Conservation (phyloP, 768 basidiomycete genomes). For the Lentinula raphanica region DNA sequence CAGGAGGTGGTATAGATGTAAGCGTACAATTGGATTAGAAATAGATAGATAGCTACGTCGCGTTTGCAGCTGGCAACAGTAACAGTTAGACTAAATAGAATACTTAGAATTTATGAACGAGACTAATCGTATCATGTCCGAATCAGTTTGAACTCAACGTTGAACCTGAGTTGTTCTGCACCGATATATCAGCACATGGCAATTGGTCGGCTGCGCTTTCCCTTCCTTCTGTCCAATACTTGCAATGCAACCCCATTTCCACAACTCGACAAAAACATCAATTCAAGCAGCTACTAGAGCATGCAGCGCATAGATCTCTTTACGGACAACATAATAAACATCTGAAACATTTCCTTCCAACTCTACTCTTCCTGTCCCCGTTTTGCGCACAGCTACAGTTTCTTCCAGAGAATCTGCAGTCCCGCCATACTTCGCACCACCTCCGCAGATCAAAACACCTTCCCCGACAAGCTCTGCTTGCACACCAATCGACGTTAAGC, state of each 20-base stretch:
- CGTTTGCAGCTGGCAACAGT: too few species aligned
- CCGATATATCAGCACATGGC: too few species aligned
- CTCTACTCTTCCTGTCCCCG: slow-evolving; percentile 78
- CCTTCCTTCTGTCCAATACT: too few species aligned
- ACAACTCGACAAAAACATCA: neutral
- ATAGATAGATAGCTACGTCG: neutral
- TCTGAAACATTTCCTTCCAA: slow-evolving; percentile 86
- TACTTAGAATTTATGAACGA: neutral
- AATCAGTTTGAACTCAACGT: too few species aligned
- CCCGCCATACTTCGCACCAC: slow-evolving; percentile 39
- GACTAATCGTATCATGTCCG: too few species aligned
- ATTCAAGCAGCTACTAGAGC: slow-evolving; percentile 73
- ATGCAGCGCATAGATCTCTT: slow-evolving; percentile 85
- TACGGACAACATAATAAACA: slow-evolving; percentile 84
- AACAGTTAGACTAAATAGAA: neutral
- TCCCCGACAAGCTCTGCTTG: slow-evolving; percentile 96
- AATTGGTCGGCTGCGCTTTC: too few species aligned
- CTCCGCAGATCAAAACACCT: slow-evolving; percentile 87
- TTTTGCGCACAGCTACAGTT: slow-evolving; percentile 85
- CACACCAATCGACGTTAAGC: slow-evolving; percentile 68
- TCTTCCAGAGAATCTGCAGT: slow-evolving; percentile 47
- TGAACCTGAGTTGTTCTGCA: too few species aligned
- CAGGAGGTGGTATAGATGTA: slow-evolving; percentile 30
- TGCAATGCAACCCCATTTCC: neutral
- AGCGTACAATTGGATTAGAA: neutral